These are phyloP conservation scores for Podospora australis DNA, from an alignment of 495 filamentous ascomycete species.

Conservation along the genomic window DNA sequence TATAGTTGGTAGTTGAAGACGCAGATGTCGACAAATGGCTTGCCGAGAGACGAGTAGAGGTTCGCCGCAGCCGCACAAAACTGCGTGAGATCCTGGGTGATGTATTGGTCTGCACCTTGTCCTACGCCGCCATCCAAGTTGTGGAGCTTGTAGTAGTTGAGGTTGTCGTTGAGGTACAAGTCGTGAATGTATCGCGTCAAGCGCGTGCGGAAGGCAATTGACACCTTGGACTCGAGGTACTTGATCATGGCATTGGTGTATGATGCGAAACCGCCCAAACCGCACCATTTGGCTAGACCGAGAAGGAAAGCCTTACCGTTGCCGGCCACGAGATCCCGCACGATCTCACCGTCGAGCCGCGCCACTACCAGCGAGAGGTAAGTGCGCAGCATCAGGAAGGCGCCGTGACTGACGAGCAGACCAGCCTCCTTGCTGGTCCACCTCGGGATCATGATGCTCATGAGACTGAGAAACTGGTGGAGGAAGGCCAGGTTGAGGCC, in stretches of 20 bases:
- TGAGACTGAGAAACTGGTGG: constrained; percentile 89
- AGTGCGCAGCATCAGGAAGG: constrained; percentile 83
- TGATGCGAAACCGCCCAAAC: constrained; percentile 63
- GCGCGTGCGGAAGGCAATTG: constrained; percentile 94
- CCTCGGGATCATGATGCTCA: constrained; percentile 95
- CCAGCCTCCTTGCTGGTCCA: constrained; percentile 95
- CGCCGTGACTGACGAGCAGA: constrained; percentile 75
- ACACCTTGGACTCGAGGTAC: constrained; percentile 94
- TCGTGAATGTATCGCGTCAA: constrained; percentile 97
- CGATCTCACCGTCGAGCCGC: constrained; percentile 90
- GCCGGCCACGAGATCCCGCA: constrained; percentile 88
- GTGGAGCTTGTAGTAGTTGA: constrained; percentile 92
- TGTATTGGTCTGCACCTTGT: constrained; percentile 91
- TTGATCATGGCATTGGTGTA: constrained; percentile 98
- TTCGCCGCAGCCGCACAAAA: constrained; percentile 93
- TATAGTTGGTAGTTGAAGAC: constrained; percentile 98
- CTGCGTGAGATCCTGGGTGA: constrained; percentile 91
- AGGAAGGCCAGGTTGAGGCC: constrained; percentile 96
- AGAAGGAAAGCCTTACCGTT: constrained; percentile 82
- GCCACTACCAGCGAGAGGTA: constrained; percentile 93
- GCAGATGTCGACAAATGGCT: constrained; percentile 88
- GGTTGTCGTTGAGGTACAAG: constrained; percentile 85
- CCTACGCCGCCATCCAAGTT: constrained; percentile 93
- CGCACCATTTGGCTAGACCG: constrained; percentile 76
- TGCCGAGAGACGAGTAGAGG: constrained; percentile 91